These are phyloP conservation scores for Mortierella sp. DNA, from an alignment of 371 early-diverging fungal genomes.

Conservation along the genomic window DNA sequence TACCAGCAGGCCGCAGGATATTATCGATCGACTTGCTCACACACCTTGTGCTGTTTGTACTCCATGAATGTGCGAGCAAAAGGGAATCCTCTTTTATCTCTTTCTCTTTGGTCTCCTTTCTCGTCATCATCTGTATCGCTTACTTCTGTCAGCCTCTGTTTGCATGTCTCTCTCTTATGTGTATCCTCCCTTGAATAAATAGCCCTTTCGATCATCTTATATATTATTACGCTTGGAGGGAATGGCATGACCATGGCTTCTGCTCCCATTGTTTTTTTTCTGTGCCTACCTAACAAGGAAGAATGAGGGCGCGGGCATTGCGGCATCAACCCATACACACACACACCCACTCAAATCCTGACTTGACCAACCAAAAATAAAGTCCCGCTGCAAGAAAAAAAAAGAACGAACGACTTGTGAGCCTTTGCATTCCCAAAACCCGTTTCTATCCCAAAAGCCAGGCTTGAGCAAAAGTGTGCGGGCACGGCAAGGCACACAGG, in stretches of 20 bases:
- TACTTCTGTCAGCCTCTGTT: neutral
- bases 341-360: neutral
- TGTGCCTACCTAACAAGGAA: neutral
- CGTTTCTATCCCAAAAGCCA: neutral
- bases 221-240: too few species aligned
- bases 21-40: slow-evolving; percentile 9
- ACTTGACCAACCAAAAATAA: slow-evolving; percentile 4
- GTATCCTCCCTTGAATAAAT: too few species aligned
- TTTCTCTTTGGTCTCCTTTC: neutral
- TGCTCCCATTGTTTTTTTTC: neutral
- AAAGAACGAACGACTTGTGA: neutral
- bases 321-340: too few species aligned
- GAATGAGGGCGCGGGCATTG: neutral
- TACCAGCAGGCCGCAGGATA: neutral
- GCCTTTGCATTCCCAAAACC: slow-evolving; percentile 9
- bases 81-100: neutral
- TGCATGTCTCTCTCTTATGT: too few species aligned
- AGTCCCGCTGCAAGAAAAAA: neutral
- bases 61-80: neutral
- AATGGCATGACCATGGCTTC: neutral
- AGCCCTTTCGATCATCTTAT: too few species aligned
- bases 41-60: neutral
- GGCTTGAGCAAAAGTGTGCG: neutral
- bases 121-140: neutral
- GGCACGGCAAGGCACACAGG: neutral